Base-by-base conservation (phyloP, 2,329 filamentous ascomycete species). In the Penicillium rolfsii region DNA sequence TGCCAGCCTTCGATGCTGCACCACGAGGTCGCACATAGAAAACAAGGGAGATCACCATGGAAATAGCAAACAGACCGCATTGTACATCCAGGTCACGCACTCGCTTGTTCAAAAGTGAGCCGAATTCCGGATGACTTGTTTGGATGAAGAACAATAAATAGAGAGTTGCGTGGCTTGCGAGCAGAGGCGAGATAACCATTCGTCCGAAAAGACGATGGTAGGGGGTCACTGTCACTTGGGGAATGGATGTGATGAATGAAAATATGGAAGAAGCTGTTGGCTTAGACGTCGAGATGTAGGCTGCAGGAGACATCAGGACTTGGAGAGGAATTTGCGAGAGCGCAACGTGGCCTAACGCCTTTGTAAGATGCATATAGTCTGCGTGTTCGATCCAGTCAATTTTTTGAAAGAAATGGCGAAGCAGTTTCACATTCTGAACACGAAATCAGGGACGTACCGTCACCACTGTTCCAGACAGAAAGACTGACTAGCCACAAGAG, bases 291-390 rank as follows among this genome's bases (percentile, higher is more conserved):
- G 67, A 71, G 36, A 74, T 64, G 48, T 77, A 76, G 33, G 73
- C 71, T 24, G 67, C 74, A 5, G 78, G 73, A 6, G 79, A 74
- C 60, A 89, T 80, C 6, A 87, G 77, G 59, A 87, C 85, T 57
- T 87, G 85, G 2, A 87, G 71, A 1, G 86, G 86, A 1, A 86
- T 71, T 66, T 88, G 86, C 8, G 85, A 87, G 5, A 85, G 79
- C 24, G 79, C 84, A 53, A 88, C 79, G 50, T 85, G 84, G 19
- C 83, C 86, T 56, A 88, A 80, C 5, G 85, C 82, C 74, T 87
- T 88, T 26, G 86, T 88, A 26, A 88, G 74, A 71, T 88, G 86
- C 33, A 88, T 77, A 59, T 88, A 88, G 71, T 88, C 86, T 87
- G 65, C 14, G n/a, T 22, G 16, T n/a, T 24, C 3, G 11, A n/a